These are phyloP conservation scores for Alternaria sp. DNA, from an alignment of 2,329 filamentous ascomycete genomes.

Conservation along the genomic window DNA sequence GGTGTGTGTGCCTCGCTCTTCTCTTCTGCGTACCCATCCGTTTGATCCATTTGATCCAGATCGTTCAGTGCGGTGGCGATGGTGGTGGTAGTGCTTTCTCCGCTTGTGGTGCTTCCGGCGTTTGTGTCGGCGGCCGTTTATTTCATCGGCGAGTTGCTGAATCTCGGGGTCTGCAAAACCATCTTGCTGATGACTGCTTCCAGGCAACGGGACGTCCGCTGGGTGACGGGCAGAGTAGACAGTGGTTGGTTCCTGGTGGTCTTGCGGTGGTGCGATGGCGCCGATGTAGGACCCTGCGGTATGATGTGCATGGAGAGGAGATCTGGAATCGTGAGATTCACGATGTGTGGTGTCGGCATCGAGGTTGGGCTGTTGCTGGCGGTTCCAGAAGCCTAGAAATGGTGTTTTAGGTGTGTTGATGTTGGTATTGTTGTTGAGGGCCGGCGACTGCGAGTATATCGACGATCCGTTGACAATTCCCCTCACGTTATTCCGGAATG, in stretches of 20 bases:
- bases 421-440: constrained; percentile 29
- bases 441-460: constrained; percentile 48
- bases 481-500: constrained; percentile 35
- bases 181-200: constrained; percentile 33
- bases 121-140: constrained; percentile 49
- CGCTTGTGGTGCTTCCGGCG: constrained; percentile 43
- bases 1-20: constrained; percentile 22
- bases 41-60: constrained; percentile 21
- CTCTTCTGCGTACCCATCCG: constrained; percentile 41
- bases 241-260: constrained; percentile 30
- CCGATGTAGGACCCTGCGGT: constrained; percentile 48
- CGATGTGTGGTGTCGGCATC: constrained; percentile 34
- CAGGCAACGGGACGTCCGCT: constrained; percentile 40
- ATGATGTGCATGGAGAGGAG: constrained; percentile 45
- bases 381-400: constrained; percentile 44
- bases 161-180: constrained; percentile 61
- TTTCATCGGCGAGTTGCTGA: constrained; percentile 58
- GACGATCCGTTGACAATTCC: constrained; percentile 49
- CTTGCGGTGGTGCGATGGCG: constrained; percentile 37
- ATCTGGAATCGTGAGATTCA: constrained; percentile 38
- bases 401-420: constrained; percentile 46
- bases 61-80: constrained; percentile 23
- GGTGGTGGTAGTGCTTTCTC: constrained; percentile 36
- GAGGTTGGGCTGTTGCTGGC: constrained; percentile 36
- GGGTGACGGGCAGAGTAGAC: constrained; percentile 42